Evolutionary conservation across 2,329 filamentous ascomycete species (phyloP), one percentile per base, ranked within the genome.

Genomic region (Tolypocladium cylindrosporum): DNA sequence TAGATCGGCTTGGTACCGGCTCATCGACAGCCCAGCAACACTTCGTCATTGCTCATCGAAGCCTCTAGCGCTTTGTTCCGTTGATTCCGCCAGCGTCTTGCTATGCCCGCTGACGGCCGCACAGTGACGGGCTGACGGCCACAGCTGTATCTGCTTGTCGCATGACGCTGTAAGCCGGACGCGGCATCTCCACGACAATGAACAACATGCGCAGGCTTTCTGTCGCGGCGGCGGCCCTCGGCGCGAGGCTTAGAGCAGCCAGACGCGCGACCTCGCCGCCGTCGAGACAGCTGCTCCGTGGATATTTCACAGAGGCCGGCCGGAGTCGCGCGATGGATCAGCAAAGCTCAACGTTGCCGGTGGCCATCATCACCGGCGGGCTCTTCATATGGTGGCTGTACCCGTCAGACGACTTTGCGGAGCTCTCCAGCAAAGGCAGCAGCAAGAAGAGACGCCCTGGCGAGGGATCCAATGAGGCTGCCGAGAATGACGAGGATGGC

Each of bases 301-400:
- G 48, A 8, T 52, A 52, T 14, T 52, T 36, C 19, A 52, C 48
- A 21, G 31, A 6, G 2, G 48, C 48, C 19, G 13, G 14, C 48
- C 21, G 48, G 48, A 21, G 31, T 37, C 53, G 40, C 16, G 39
- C 53, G 16, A 43, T 3, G 39, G 40, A n/a, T 7, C 36, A 43
- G 24, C 39, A n/a, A 14, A 6, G 42, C 41, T 40, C 57, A 9
- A 48, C 54, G 14, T 11, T 55, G 13, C 55, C 58, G 1, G 63
- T 67, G 55, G 69, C 67, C 59, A 64, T 74, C 59, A 63, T 72
- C 58, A 67, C 71, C 34, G 67, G 68, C 50, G 69, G 69, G n/a
- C 63, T 76, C 39, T 71, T 76, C 55, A 67, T 74, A 51, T 77
- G 75, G 75, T 71, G 68, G 68, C 68, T 77, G 5, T 77, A 77